phyloP scores from a whole-genome alignment of 192 early-diverging fungal genomes.

The Podila horticola region DNA sequence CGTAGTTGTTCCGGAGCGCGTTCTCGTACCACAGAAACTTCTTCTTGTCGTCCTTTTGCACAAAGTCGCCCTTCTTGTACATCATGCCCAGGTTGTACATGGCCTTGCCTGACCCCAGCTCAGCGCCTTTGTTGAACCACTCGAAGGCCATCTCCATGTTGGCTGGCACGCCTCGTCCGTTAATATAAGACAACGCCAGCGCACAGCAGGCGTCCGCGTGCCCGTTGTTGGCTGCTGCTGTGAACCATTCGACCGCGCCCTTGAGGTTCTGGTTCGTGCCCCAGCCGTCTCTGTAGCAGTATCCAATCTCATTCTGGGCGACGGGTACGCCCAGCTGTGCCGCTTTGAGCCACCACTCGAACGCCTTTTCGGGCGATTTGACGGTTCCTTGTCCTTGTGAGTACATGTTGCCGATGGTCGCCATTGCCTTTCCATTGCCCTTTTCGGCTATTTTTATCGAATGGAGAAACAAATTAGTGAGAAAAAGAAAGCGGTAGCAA shows the following conservation, averaged over 20 bases:
- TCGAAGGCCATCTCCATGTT: slow-evolving; percentile 66
- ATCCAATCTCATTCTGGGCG: slow-evolving; percentile 64
- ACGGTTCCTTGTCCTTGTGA: slow-evolving; percentile 44
- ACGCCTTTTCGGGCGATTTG: slow-evolving; percentile 57
- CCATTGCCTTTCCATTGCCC: slow-evolving; percentile 53
- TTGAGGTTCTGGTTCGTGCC: slow-evolving; percentile 58
- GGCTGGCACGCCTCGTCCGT: slow-evolving; percentile 72
- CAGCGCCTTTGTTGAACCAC: slow-evolving; percentile 73
- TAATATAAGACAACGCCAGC: slow-evolving; percentile 82
- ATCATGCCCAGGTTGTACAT: slow-evolving; percentile 83
- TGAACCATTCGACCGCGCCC: slow-evolving; percentile 70
- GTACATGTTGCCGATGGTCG: slow-evolving; percentile 49
- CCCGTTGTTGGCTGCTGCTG: slow-evolving; percentile 69
- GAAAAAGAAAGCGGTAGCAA: too few species aligned
- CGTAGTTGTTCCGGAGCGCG: slow-evolving; percentile 68
- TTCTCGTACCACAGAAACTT: slow-evolving; percentile 69
- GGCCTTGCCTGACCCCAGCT: slow-evolving; percentile 66
- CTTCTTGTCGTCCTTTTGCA: slow-evolving; percentile 56
- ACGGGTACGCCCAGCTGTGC: slow-evolving; percentile 58
- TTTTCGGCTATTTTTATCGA: slow-evolving; percentile 33
- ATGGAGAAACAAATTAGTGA: too few species aligned
- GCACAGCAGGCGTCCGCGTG: slow-evolving; percentile 84
- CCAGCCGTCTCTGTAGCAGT: slow-evolving; percentile 72
- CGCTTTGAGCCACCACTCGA: slow-evolving; percentile 66
- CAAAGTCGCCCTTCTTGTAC: slow-evolving; percentile 71